These are phyloP conservation scores for Aspergillus brunneoviolaceus DNA, from an alignment of 2,329 filamentous ascomycete species.

Conservation along the genomic window DNA sequence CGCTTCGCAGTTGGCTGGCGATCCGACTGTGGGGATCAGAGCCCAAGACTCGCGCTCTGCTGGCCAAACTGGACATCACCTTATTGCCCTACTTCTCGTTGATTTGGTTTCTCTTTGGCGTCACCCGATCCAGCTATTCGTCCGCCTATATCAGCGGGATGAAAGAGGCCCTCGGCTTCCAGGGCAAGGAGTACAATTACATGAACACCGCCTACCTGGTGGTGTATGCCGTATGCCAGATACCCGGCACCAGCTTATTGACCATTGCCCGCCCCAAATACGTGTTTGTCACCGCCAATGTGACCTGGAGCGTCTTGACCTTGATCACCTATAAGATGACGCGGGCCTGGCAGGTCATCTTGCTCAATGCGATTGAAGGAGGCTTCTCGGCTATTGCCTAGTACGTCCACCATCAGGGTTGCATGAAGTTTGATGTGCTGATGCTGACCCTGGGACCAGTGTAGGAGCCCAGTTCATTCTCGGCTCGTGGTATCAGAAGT, in stretches of 20 bases:
- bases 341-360: constrained; percentile 46
- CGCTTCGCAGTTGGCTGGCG: not conserved
- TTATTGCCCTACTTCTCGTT: constrained; percentile 48
- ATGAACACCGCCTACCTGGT: constrained; percentile 41
- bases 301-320: constrained; percentile 47
- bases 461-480: constrained; percentile 49
- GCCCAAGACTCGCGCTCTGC: constrained; percentile 7
- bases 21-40: constrained; percentile 9
- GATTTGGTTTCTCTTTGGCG: constrained; percentile 51
- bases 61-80: constrained; percentile 43
- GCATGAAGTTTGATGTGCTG: not conserved
- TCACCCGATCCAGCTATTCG: constrained; percentile 46
- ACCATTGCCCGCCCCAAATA: constrained; percentile 42
- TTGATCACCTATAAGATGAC: constrained; percentile 46
- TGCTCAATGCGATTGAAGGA: constrained; percentile 48
- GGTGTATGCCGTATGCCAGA: constrained; percentile 47
- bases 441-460: constrained; percentile 15
- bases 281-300: constrained; percentile 46
- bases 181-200: constrained; percentile 45
- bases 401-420: constrained; percentile 23
- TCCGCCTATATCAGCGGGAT: constrained; percentile 47
- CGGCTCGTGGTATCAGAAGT: constrained; percentile 47
- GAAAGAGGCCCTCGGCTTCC: constrained; percentile 39
- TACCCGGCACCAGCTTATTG: constrained; percentile 45
- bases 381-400: constrained; percentile 47